phyloP scores from a whole-genome alignment of 2,329 filamentous ascomycete genomes.

The Verticillium alfalfae region DNA sequence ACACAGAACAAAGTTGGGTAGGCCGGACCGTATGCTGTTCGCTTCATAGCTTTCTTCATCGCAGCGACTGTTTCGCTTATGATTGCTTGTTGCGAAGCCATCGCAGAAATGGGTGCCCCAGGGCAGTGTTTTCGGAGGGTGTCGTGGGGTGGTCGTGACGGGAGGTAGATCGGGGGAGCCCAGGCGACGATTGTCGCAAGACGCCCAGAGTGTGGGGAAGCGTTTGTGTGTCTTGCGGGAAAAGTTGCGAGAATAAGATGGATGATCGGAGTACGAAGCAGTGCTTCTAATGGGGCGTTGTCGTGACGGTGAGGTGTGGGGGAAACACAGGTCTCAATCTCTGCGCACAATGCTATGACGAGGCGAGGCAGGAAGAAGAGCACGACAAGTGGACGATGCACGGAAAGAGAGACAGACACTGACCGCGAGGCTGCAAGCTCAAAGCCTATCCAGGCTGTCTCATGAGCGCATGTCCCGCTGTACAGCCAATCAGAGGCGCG shows the following conservation, averaged over 20 bases:
- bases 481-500: conserved; percentile 6
- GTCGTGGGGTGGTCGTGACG: conserved; percentile 4
- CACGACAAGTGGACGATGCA: background rate
- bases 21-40: conserved; percentile 52
- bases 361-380: conserved; percentile 3
- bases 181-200: background rate
- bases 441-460: conserved; percentile 1
- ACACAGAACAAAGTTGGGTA: background rate
- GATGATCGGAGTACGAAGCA: background rate
- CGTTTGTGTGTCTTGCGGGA: background rate
- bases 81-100: conserved; percentile 52
- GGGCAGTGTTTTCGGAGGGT: background rate
- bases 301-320: conserved; percentile 6
- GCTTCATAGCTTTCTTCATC: conserved; percentile 63
- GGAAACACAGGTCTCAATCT: conserved; percentile 10
- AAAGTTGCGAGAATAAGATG: background rate
- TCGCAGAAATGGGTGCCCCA: conserved; percentile 11
- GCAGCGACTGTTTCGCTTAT: conserved; percentile 62
- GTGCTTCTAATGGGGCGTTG: background rate
- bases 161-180: conserved; percentile 1
- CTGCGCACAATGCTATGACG: conserved; percentile 11
- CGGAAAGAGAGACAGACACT: conserved; percentile 10
- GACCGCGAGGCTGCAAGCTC: conserved; percentile 10
- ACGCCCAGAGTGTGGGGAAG: background rate
- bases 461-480: conserved; percentile 5